Evolutionary conservation across 2,329 filamentous ascomycete genomes (phyloP).

Genomic region (Neospermospora avenae): DNA sequence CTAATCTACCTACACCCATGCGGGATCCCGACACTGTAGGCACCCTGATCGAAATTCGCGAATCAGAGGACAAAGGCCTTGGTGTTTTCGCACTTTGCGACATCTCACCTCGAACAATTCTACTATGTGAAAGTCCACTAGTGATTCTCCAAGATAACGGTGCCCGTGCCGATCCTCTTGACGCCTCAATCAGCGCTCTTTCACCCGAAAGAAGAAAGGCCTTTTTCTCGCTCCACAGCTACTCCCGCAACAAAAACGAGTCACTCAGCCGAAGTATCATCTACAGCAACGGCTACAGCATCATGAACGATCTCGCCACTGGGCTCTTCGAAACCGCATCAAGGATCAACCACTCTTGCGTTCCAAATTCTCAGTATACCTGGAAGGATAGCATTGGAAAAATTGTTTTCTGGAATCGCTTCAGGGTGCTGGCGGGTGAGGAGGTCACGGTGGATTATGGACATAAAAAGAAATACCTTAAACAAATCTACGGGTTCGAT

Average conservation of each 20-base stretch:
- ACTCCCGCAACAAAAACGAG: conserved; percentile 16
- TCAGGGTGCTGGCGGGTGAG: conserved; percentile 24
- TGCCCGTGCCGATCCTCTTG: conserved; percentile 20
- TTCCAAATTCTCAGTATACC: conserved; percentile 23
- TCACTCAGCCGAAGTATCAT: conserved; percentile 22
- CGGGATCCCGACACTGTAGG: conserved; percentile 26
- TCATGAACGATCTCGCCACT: conserved; percentile 18
- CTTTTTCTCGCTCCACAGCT: conserved; percentile 19
- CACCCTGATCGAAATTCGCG: conserved; percentile 20
- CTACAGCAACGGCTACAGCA: conserved; percentile 27
- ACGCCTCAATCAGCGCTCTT: conserved; percentile 16
- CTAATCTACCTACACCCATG: conserved; percentile 4
- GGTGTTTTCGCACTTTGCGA: conserved; percentile 26
- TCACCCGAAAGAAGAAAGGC: conserved; percentile 11
- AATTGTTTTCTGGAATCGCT: conserved; percentile 26
- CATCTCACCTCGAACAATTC: conserved; percentile 19
- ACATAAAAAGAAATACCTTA: conserved; percentile 18
- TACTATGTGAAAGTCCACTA: conserved; percentile 27
- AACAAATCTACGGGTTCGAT: conserved; percentile 30
- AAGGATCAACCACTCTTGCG: conserved; percentile 27
- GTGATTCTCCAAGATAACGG: conserved; percentile 22
- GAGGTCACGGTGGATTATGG: conserved; percentile 33
- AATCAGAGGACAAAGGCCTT: conserved; percentile 20
- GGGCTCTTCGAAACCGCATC: conserved; percentile 26
- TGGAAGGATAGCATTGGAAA: conserved; percentile 24